A percentile compares a stretch with the other conserved stretches of the same genome.
Evolutionary conservation across 2,329 filamentous ascomycete genomes (phyloP).

Genomic region (Fusarium hostae): DNA sequence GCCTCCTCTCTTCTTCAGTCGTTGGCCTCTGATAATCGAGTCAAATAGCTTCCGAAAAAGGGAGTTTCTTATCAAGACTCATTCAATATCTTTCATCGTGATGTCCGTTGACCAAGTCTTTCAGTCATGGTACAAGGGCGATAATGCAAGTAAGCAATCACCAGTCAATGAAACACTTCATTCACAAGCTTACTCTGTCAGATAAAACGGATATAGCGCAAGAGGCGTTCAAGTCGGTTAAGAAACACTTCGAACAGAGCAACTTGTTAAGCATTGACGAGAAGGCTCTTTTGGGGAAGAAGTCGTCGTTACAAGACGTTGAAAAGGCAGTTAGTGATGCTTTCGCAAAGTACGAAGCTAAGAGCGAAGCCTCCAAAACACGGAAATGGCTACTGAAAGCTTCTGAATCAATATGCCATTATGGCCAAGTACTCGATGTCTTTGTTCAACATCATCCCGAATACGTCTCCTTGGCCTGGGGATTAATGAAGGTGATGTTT

Average conservation of each 20-base stretch:
- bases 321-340: not conserved
- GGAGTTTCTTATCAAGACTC: fast-evolving
- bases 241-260: not conserved
- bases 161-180: not conserved
- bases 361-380: not conserved
- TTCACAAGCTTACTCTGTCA: not conserved
- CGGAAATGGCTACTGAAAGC: not conserved
- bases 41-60: not conserved
- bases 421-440: conserved; percentile 5
- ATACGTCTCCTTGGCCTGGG: conserved; percentile 21
- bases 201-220: not conserved
- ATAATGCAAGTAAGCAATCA: not conserved
- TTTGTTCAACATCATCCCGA: conserved; percentile 22
- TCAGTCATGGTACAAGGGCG: not conserved
- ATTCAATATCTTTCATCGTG: not conserved
- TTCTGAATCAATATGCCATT: conserved; percentile 10
- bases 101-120: not conserved
- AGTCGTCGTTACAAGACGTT: not conserved
- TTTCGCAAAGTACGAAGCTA: conserved; percentile 1
- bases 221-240: not conserved
- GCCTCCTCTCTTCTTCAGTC: not conserved
- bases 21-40: fast-evolving
- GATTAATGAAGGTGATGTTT: conserved; percentile 17
- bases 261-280: not conserved
- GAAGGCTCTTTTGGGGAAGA: not conserved